A percentile compares a stretch with the other conserved stretches of the same genome.
phyloP scores from a whole-genome alignment of 495 filamentous ascomycete genomes.

The Aspergillus cavernicola region DNA sequence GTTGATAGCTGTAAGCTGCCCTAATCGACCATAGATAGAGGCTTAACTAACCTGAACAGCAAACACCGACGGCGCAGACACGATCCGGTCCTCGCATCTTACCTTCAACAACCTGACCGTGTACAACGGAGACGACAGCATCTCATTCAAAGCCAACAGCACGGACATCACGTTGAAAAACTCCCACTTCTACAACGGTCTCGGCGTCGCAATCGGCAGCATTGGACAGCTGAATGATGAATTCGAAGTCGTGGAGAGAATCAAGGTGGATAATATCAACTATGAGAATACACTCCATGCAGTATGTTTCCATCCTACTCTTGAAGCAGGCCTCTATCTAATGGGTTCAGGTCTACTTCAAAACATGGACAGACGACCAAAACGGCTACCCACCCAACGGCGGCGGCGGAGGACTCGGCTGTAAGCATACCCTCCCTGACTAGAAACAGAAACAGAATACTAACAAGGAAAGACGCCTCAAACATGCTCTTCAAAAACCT shows the following conservation, averaged over 20 bases:
- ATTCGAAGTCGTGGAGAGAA: slow-evolving; percentile 38
- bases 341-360: slow-evolving; percentile 28
- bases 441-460: neutral
- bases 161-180: slow-evolving; percentile 36
- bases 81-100: slow-evolving; percentile 30
- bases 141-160: slow-evolving; percentile 37
- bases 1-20: slow-evolving; percentile 5
- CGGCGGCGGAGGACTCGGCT: slow-evolving; percentile 45
- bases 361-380: slow-evolving; percentile 44
- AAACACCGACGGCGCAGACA: slow-evolving; percentile 41
- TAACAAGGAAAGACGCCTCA: slow-evolving; percentile 14
- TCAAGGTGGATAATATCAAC: slow-evolving; percentile 29
- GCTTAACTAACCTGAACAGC: slow-evolving; percentile 3
- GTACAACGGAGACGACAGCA: slow-evolving; percentile 37
- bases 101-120: slow-evolving; percentile 33
- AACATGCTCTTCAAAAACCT: slow-evolving; percentile 27
- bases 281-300: slow-evolving; percentile 38
- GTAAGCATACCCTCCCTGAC: slow-evolving; percentile 18
- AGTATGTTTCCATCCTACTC: neutral
- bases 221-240: slow-evolving; percentile 41
- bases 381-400: slow-evolving; percentile 45
- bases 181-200: slow-evolving; percentile 26
- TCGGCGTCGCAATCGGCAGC: slow-evolving; percentile 40
- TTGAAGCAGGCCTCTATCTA: neutral
- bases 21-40: too few relatives aligned